Evolutionary conservation across 192 early-diverging fungal species (phyloP).

Genomic region (Coemansia sp.): DNA sequence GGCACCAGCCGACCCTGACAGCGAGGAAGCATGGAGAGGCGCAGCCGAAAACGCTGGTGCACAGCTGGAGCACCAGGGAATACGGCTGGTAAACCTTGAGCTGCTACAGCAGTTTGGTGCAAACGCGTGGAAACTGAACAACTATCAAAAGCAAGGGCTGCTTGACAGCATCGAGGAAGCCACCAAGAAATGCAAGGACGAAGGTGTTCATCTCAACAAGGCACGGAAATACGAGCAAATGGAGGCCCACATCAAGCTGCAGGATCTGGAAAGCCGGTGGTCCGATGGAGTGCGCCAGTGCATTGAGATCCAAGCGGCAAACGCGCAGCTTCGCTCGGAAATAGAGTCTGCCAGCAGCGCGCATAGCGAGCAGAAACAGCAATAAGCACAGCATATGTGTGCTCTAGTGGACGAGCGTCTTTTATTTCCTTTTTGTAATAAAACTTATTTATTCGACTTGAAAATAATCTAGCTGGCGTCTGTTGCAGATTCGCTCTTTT

Average conservation of each 20-base stretch:
- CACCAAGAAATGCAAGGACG: conserved; percentile 14
- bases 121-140: conserved; percentile 49
- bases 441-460: neutral
- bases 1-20: conserved; percentile 5
- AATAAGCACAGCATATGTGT: neutral
- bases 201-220: conserved; percentile 38
- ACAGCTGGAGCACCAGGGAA: conserved; percentile 52
- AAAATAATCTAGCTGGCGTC: neutral
- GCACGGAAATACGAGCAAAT: conserved; percentile 44
- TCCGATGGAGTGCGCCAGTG: conserved; percentile 38
- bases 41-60: conserved; percentile 47
- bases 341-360: conserved; percentile 10
- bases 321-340: conserved; percentile 20
- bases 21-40: conserved; percentile 27
- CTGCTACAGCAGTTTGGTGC: conserved; percentile 52
- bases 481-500: conserved; percentile 1
- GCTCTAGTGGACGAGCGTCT: neutral
- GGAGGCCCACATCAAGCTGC: conserved; percentile 36
- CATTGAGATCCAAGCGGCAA: conserved; percentile 51
- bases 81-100: conserved; percentile 45
- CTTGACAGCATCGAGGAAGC: conserved; percentile 26
- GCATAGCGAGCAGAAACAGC: conserved; percentile 7
- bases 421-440: conserved; percentile 7
- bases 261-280: conserved; percentile 36
- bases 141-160: conserved; percentile 45